phyloP scores from a whole-genome alignment of 257 asterid species.

The Lavandula angustifolia region DNA sequence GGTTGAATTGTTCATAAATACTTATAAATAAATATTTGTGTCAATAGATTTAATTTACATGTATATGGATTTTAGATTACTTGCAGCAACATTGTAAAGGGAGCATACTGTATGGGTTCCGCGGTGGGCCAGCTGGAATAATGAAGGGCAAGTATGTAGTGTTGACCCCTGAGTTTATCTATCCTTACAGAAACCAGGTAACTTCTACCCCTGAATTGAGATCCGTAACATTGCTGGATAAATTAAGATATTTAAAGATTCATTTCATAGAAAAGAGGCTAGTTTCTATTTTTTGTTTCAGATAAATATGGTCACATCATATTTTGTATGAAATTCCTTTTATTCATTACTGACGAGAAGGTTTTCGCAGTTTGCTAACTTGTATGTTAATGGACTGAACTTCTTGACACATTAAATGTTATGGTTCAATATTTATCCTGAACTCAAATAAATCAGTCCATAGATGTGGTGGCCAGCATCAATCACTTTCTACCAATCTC shows the following conservation, averaged over 20 bases:
- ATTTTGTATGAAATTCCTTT: background rate
- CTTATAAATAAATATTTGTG: background rate
- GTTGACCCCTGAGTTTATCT: slow-evolving; percentile 77
- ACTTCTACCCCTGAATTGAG: background rate
- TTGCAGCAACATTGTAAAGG: slow-evolving; percentile 89
- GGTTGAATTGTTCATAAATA: slow-evolving; percentile 2
- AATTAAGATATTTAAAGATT: background rate
- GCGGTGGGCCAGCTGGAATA: slow-evolving; percentile 98
- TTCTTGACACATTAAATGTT: background rate
- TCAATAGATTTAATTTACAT: background rate
- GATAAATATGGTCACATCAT: slow-evolving; percentile 7
- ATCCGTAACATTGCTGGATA: background rate
- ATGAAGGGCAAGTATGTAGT: slow-evolving; percentile 84
- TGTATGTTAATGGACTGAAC: slow-evolving; percentile 5
- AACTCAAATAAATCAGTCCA: background rate
- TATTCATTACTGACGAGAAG: background rate
- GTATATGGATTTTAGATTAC: slow-evolving; percentile 58
- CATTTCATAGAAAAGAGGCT: background rate
- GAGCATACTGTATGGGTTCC: slow-evolving; percentile 88
- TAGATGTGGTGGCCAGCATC: background rate
- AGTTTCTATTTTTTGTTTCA: background rate
- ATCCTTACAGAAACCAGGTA: slow-evolving; percentile 97
- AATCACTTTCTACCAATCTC: background rate
- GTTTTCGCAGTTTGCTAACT: slow-evolving; percentile 10
- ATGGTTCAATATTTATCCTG: background rate